These are phyloP conservation scores for Colletotrichum orchidophilum DNA, from an alignment of 2,329 filamentous ascomycete genomes.

Conservation along the genomic window DNA sequence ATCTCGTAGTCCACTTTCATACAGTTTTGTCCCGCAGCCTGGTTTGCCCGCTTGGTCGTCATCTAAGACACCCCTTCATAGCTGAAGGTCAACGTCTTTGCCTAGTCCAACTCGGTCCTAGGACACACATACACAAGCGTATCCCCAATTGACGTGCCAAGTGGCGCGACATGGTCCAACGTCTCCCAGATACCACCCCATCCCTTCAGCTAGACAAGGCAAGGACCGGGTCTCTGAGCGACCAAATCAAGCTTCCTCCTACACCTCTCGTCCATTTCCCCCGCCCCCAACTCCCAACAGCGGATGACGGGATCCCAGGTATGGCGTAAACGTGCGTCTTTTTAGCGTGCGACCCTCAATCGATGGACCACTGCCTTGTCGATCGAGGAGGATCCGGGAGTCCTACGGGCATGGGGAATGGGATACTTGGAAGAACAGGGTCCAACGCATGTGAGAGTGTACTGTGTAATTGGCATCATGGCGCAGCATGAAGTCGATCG, in stretches of 20 bases:
- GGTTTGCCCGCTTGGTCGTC: not conserved
- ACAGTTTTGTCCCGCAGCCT: not conserved
- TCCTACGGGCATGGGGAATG: not conserved
- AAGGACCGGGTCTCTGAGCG: not conserved
- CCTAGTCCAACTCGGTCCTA: not conserved
- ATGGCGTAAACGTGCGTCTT: constrained; percentile 33
- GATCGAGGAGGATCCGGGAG: constrained; percentile 21
- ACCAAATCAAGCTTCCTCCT: not conserved
- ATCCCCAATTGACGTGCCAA: not conserved
- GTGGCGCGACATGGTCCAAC: constrained; percentile 6
- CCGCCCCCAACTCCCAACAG: not conserved
- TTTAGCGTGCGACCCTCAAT: constrained; percentile 16
- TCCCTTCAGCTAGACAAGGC: not conserved
- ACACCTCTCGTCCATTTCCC: not conserved
- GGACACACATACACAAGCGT: not conserved
- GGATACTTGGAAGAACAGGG: constrained; percentile 1
- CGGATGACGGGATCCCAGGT: not conserved
- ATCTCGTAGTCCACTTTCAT: not conserved
- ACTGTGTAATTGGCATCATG: constrained; percentile 18
- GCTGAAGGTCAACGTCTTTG: not conserved
- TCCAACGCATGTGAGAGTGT: constrained; percentile 24
- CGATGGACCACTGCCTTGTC: constrained; percentile 30
- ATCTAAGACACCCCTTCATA: not conserved
- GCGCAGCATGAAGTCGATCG: not conserved
- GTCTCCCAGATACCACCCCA: not conserved